Base-by-base conservation (phyloP, 164 flowering plant genomes). In the Malania oleifera region DNA sequence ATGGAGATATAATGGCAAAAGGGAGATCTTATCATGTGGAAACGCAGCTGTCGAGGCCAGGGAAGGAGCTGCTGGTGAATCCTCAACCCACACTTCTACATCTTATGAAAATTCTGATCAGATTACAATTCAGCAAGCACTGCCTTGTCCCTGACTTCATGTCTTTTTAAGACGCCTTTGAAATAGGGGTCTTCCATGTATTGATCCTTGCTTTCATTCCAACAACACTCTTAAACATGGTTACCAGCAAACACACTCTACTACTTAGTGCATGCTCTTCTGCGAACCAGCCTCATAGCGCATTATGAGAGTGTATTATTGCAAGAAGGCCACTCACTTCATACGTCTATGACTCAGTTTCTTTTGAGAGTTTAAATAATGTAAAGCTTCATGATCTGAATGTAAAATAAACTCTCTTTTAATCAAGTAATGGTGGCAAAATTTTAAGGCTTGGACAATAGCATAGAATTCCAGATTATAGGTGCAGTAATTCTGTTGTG, bases 401-500 rank as follows among this genome's bases (percentile, higher is more conserved):
- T 38, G 39, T 0, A 56, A 20, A 1, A 56, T 25, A 56, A 56
- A 56, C 18, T 56, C 47, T 10, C 6, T 2, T 22, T 38, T 12
- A n/a, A 39, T n/a, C 29, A 39, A 41, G n/a, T 56, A 24, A 26
- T 12, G 27, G 6, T 22, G 7, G 29, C n/a, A 35, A 56, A 6
- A 2, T n/a, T n/a, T n/a, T n/a, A n/a, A n/a, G n/a, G n/a, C n/a
- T n/a, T n/a, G n/a, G n/a, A n/a, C n/a, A n/a, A 40, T 12, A 7
- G 0, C 47, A 24, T 56, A 56, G 9, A 56, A 56, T 27, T 56
- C 59, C 15, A 39, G 27, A 3, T 35, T 18, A 13, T 56, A 56
- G 5, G 34, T 56, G 3, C 28, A 5, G n/a, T 19, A 56, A 1
- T 41, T 38, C 15, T 24, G 34, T 11, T 47, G 28, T 5, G 47